phyloP scores from a whole-genome alignment of 805 yeast genomes.

The Nakazawaea ernobii region DNA sequence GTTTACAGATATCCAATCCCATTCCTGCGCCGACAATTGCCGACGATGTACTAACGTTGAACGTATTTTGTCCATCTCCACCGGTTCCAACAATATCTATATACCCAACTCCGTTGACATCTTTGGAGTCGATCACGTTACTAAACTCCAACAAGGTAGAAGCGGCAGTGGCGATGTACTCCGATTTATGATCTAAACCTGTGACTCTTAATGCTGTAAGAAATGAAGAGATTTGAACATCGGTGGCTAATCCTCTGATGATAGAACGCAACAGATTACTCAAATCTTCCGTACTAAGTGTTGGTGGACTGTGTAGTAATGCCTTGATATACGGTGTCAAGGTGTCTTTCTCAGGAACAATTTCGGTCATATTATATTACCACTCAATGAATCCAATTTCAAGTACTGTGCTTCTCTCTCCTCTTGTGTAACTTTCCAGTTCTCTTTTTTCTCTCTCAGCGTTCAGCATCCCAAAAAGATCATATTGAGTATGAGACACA shows the following conservation, averaged over 20 bases:
- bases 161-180: constrained; percentile 82
- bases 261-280: constrained; percentile 55
- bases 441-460: too few relatives aligned
- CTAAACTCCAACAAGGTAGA: constrained; percentile 64
- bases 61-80: constrained; percentile 97
- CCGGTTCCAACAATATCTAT: constrained; percentile 98
- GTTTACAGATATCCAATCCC: constrained; percentile 77
- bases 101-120: constrained; percentile 45
- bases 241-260: constrained; percentile 54
- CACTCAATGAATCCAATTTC: neutral
- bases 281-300: constrained; percentile 59
- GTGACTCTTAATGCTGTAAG: constrained; percentile 69
- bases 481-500: too few relatives aligned
- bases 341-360: neutral
- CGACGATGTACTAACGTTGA: constrained; percentile 91
- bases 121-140: constrained; percentile 39
- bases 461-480: too few relatives aligned
- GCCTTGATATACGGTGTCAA: constrained; percentile 59
- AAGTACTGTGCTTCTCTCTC: too few relatives aligned
- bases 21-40: constrained; percentile 95
- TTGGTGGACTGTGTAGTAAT: constrained; percentile 54
- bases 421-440: too few relatives aligned
- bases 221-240: constrained; percentile 72
- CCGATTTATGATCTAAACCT: constrained; percentile 77
- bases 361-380: neutral